These are phyloP conservation scores for Heterobasidion parviporum DNA, from an alignment of 1,284 basidiomycete species.

Conservation along the genomic window DNA sequence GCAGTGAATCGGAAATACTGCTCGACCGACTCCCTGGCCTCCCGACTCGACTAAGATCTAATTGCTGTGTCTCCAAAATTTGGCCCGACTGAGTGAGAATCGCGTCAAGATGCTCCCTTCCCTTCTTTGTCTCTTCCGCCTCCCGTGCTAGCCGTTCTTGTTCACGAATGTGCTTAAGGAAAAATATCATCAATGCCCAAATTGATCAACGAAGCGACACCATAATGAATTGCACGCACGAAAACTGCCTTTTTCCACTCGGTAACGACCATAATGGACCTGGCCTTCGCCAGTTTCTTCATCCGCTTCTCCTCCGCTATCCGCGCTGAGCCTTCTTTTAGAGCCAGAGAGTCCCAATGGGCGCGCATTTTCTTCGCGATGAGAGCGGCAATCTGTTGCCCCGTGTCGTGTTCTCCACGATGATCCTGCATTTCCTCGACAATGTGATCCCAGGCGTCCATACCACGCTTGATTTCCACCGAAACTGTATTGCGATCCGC, in stretches of 20 bases:
- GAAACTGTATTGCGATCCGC: conserved; percentile 2
- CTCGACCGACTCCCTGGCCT: conserved; percentile 45
- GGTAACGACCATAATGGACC: conserved; percentile 60
- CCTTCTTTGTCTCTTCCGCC: conserved; percentile 58
- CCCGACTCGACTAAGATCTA: conserved; percentile 45
- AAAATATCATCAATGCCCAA: neutral
- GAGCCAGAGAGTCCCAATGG: conserved; percentile 73
- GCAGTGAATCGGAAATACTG: conserved; percentile 33
- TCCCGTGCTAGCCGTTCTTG: conserved; percentile 50
- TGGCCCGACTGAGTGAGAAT: conserved; percentile 88
- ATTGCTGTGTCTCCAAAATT: conserved; percentile 78
- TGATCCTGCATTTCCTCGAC: conserved; percentile 31
- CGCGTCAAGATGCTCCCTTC: conserved; percentile 82
- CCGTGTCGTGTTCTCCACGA: conserved; percentile 20
- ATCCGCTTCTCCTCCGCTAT: conserved; percentile 63
- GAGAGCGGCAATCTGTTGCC: conserved; percentile 26
- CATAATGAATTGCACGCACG: conserved; percentile 35
- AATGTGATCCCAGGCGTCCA: conserved; percentile 48
- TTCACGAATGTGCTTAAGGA: conserved; percentile 60
- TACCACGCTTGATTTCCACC: conserved; percentile 10
- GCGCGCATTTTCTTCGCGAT: conserved; percentile 63
- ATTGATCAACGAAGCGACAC: neutral
- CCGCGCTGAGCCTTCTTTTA: conserved; percentile 56
- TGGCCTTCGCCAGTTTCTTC: conserved; percentile 63
- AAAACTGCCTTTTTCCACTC: conserved; percentile 91